Evolutionary conservation across 768 basidiomycete genomes (phyloP).

Genomic region (Naematelia encephala): DNA sequence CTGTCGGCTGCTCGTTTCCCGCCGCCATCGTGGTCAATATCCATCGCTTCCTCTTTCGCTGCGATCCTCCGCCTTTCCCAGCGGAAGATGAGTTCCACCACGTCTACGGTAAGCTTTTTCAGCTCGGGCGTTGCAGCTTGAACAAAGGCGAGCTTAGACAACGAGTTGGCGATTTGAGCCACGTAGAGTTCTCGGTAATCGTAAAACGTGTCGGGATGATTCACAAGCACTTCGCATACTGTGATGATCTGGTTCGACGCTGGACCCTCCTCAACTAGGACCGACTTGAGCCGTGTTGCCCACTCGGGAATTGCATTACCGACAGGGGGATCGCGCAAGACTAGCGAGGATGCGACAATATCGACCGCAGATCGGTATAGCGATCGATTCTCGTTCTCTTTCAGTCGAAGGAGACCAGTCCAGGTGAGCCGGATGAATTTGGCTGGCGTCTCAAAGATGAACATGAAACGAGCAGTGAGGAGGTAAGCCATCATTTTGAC

Average conservation of each 20-base stretch:
- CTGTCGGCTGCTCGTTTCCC: slow-evolving; percentile 20
- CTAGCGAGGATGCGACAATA: slow-evolving; percentile 77
- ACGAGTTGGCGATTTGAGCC: slow-evolving; percentile 84
- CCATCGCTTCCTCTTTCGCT: slow-evolving; percentile 53
- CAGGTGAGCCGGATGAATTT: slow-evolving; percentile 90
- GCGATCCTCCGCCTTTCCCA: slow-evolving; percentile 66
- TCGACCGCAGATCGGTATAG: slow-evolving; percentile 82
- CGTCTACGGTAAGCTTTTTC: slow-evolving; percentile 80
- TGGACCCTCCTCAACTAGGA: slow-evolving; percentile 83
- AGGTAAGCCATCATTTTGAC: slow-evolving; percentile 91
- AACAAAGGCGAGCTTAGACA: slow-evolving; percentile 81
- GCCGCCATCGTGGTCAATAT: slow-evolving; percentile 52
- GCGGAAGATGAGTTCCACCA: slow-evolving; percentile 82
- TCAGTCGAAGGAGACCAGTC: slow-evolving; percentile 79
- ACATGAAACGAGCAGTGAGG: slow-evolving; percentile 86
- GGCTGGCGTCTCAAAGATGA: slow-evolving; percentile 77
- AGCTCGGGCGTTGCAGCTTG: slow-evolving; percentile 68
- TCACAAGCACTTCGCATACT: slow-evolving; percentile 88
- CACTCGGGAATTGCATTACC: slow-evolving; percentile 60
- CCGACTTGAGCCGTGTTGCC: slow-evolving; percentile 78
- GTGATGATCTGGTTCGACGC: slow-evolving; percentile 63
- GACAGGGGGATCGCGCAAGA: slow-evolving; percentile 56
- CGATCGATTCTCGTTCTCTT: slow-evolving; percentile 71
- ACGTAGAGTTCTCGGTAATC: slow-evolving; percentile 88
- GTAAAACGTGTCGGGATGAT: slow-evolving; percentile 87